Conservation (phyloP, 2,329 filamentous ascomycete genomes). For the Zasmidium cellare region DNA sequence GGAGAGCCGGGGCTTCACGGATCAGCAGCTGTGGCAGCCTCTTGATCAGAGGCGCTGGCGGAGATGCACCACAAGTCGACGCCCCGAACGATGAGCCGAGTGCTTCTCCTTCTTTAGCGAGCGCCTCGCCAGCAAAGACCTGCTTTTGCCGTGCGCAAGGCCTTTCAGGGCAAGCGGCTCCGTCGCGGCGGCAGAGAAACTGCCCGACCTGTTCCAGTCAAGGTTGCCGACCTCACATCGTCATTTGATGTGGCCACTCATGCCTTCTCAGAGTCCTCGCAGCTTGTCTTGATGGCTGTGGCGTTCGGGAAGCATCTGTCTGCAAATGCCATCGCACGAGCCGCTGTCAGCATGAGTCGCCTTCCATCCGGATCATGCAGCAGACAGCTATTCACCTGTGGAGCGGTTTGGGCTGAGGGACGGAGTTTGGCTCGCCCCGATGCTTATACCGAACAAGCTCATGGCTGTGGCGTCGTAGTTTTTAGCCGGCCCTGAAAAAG, state of each 20-base stretch:
- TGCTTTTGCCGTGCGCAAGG: neutral
- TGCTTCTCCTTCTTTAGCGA: neutral
- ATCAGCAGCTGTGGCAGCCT: neutral
- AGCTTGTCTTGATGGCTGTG: too few species aligned
- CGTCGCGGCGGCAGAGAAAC: neutral
- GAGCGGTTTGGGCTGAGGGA: neutral
- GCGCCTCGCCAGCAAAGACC: neutral
- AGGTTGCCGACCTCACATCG: neutral
- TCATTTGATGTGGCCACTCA: neutral
- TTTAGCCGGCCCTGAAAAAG: neutral
- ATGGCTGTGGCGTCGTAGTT: neutral
- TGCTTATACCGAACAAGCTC: neutral
- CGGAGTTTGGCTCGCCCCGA: neutral
- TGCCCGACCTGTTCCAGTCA: neutral
- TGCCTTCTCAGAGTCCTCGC: neutral
- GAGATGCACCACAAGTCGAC: neutral
- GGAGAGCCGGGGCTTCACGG: too few species aligned
- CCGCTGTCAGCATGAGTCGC: neutral
- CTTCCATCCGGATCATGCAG: neutral
- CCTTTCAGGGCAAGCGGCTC: neutral
- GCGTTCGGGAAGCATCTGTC: too few species aligned
- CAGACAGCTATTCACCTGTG: neutral
- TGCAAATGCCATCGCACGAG: too few species aligned
- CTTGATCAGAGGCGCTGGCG: neutral
- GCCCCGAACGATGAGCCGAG: too few species aligned